phyloP scores from a whole-genome alignment of 73 alveolate species.

The Halteria grandinella region DNA sequence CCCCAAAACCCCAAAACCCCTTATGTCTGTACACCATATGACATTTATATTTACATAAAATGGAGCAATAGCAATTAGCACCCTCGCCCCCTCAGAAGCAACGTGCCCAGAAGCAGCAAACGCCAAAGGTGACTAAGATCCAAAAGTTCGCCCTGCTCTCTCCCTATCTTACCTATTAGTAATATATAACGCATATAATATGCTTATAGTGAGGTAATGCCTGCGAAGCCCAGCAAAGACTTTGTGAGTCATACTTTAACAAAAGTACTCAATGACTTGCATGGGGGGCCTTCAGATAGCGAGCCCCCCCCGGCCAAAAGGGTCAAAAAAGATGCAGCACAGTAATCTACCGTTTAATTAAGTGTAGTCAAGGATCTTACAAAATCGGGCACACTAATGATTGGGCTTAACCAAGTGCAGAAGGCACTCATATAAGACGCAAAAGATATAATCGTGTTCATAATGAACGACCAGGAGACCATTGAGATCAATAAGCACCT shows the following conservation, averaged over 20 bases:
- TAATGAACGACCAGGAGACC: conserved; percentile 27
- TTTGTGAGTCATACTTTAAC: not conserved
- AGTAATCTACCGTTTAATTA: not conserved
- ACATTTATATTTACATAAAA: too few species aligned
- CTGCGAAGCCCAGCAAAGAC: conserved; percentile 41
- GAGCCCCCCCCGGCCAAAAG: conserved; percentile 19
- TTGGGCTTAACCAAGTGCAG: conserved; percentile 8
- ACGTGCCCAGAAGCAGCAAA: too few species aligned
- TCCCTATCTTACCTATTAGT: conserved; percentile 27
- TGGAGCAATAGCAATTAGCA: conserved; percentile 7
- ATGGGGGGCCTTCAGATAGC: not conserved
- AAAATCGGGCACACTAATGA: not conserved
- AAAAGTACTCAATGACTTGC: not conserved
- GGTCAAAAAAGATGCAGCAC: not conserved
- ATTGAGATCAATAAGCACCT: conserved; percentile 4
- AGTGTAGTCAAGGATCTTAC: not conserved
- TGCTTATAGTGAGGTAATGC: conserved; percentile 40
- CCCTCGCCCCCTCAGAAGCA: too few species aligned
- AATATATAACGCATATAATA: not conserved
- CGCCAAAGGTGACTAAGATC: not conserved
- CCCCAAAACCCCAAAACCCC: too few species aligned
- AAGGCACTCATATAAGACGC: not conserved
- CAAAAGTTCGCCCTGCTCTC: conserved; percentile 16
- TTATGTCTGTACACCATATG: too few species aligned
- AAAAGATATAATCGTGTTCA: not conserved